Conservation (phyloP, 345 rosid species). For the Aquilaria malaccensis region DNA sequence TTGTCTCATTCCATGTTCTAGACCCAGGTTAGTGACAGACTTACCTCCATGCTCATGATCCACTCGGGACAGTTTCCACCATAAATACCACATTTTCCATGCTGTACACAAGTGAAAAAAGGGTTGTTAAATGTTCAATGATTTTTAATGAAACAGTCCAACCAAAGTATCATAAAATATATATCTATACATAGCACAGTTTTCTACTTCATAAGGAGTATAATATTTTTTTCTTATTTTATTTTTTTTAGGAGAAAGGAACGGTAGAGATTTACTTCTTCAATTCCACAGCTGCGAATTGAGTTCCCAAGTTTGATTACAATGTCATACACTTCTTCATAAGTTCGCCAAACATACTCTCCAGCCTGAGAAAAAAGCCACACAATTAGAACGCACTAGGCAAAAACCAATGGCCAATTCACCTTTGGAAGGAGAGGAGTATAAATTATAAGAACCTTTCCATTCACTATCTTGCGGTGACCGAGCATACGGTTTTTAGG, state of each 20-base stretch:
- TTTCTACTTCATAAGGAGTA: not conserved
- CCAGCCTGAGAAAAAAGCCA: slow-evolving; percentile 52
- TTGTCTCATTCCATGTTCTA: no score
- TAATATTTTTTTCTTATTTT: not conserved
- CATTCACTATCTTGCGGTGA: slow-evolving; percentile 63
- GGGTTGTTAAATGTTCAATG: not conserved
- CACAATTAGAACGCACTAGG: not conserved
- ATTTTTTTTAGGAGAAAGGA: not conserved
- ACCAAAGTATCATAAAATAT: not conserved
- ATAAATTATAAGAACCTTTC: slow-evolving; percentile 36
- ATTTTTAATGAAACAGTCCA: not conserved
- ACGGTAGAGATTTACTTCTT: slow-evolving; percentile 40
- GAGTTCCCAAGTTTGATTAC: slow-evolving; percentile 84
- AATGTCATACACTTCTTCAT: slow-evolving; percentile 66
- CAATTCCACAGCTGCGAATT: slow-evolving; percentile 72
- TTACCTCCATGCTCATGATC: slow-evolving; percentile 98
- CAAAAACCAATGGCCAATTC: not conserved
- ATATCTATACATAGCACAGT: no score
- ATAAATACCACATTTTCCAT: slow-evolving; percentile 85
- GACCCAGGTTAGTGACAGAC: not conserved
- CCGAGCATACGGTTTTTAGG: slow-evolving; percentile 90
- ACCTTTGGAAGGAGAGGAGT: slow-evolving; percentile 4
- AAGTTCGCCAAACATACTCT: slow-evolving; percentile 78
- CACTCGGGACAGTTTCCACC: slow-evolving; percentile 89
- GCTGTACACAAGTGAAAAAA: slow-evolving; percentile 29